phyloP scores from a whole-genome alignment of 345 rosid genomes.

The Populus tremula region DNA sequence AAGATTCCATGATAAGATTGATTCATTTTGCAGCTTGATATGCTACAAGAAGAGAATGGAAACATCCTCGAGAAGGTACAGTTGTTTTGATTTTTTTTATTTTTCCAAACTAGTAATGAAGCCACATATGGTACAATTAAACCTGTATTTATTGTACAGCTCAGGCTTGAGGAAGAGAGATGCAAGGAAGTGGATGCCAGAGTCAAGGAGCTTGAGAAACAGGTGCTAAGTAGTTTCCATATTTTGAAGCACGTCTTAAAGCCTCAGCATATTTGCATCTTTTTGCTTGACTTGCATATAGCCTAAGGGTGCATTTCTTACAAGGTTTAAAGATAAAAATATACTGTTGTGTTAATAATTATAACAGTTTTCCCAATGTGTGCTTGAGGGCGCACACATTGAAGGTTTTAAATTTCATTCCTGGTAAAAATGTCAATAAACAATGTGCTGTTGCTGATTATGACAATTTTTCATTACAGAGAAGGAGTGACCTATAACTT shows the following conservation, averaged over 20 bases:
- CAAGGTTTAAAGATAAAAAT: background rate
- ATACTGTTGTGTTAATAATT: background rate
- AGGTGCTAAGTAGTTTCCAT: slow-evolving; percentile 12
- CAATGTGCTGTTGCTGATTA: background rate
- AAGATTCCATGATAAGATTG: background rate
- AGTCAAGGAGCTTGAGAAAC: slow-evolving; percentile 33
- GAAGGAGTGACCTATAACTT: background rate
- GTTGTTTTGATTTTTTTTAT: background rate
- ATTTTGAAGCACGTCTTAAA: background rate
- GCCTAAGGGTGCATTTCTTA: background rate
- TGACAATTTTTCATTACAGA: background rate
- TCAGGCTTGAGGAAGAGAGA: slow-evolving; percentile 34
- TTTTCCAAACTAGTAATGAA: background rate
- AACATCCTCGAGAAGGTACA: slow-evolving; percentile 28
- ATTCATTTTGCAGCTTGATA: slow-evolving; percentile 63
- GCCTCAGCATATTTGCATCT: background rate
- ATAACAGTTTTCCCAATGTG: background rate
- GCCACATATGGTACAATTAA: background rate
- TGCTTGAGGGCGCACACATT: background rate
- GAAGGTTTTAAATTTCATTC: background rate
- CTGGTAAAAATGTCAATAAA: background rate
- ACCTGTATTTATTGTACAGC: slow-evolving; percentile 18
- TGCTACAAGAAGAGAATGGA: slow-evolving; percentile 63
- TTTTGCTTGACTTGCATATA: background rate
- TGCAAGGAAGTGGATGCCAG: slow-evolving; percentile 32